Evolutionary conservation across 768 basidiomycete genomes (phyloP), one percentile per base, ranked within the genome.

Genomic region (Peribolospora baueri): DNA sequence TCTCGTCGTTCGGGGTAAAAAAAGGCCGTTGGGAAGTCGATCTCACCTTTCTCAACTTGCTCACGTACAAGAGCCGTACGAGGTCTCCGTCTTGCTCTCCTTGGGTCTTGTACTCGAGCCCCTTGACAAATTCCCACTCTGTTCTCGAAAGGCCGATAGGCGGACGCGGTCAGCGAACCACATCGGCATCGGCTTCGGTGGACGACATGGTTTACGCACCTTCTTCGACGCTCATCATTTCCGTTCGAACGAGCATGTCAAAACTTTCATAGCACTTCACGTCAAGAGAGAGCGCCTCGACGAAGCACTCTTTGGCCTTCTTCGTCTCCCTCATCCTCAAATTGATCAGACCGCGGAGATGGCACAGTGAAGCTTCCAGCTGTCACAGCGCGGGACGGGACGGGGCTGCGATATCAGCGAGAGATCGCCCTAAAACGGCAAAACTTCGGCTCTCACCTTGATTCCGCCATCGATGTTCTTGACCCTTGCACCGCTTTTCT

Each of bases 191-290:
- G 25, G 25, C 25, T 25, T 25, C 25, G 25, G 48, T 40, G 11
- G 46, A 48, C 59, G 40, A 46, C 25, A 25, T 25, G 25, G 25
- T 25, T 0, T 7, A 60, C 67, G 52, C 47, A 84, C 91, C 91
- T 77, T 98, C 93, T 56, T 86, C 81, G 1, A 83, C 78, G 8
- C 82, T 78, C 83, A 98, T 85, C 86, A 97, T 91, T 65, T 90
- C 85, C 2, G 86, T 84, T 14, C 77, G 80, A 38, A 95, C 72
- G 7, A 98, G 74, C 58, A 87, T 82, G 57, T 84, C 80, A 64
- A 93, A 95, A 2, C 87, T 81, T 60, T 97, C 93, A 62, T 86
- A 97, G 66, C 91, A 97, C 68, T 93, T 93, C 42, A 95, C 85
- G 61, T 98, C 93, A 25, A 95, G 73, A 2, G 82, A 76, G 25